Evolutionary conservation across 768 basidiomycete genomes (phyloP), one percentile per base, ranked within the genome.

Genomic region (Trametes coccinea): DNA sequence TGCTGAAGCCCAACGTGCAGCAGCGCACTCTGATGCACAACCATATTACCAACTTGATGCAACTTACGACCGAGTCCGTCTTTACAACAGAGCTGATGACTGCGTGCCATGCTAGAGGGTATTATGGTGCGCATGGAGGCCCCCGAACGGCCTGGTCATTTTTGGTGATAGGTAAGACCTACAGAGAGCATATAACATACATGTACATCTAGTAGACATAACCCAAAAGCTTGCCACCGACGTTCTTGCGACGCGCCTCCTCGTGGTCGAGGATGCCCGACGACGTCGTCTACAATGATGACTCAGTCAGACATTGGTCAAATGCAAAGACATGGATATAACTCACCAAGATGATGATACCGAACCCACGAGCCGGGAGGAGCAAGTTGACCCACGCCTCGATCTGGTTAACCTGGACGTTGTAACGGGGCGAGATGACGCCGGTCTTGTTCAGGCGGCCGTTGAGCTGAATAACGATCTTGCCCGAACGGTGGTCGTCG

Each of bases 371-470:
- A 69, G 96, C 88, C 61, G 97, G 97, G 63, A 98, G 85, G 61
- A 99, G 79, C 81, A 93, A 83, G 84, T 95, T 95, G 82, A 98
- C 93, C 96, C 96, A 98, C 65, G 83, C 81, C 79, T 96, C 93
- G 71, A 98, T 97, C 74, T 95, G 89, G 70, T 77, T 87, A 64
- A 92, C 89, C 74, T 95, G 92, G 69, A 98, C 86, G 79, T 98
- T 98, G 86, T 93, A 98, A 56, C 97, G 91, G 46, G 96, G 95
- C n/a, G 95, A 98, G 79, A 98, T 98, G 74, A 99, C 96, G 69
- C 96, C 97, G n/a, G 89, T 90, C 82, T 99, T 99, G 85, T 99
- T 99, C 70, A 99, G 85, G 63, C 94, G 92, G 48, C 97, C 97
- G 73, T 97, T 99, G 60, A 99, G 88, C 79, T 99, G 95, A 70